Conservation (phyloP, 1,284 basidiomycete species). For the Inonotus obliquus region DNA sequence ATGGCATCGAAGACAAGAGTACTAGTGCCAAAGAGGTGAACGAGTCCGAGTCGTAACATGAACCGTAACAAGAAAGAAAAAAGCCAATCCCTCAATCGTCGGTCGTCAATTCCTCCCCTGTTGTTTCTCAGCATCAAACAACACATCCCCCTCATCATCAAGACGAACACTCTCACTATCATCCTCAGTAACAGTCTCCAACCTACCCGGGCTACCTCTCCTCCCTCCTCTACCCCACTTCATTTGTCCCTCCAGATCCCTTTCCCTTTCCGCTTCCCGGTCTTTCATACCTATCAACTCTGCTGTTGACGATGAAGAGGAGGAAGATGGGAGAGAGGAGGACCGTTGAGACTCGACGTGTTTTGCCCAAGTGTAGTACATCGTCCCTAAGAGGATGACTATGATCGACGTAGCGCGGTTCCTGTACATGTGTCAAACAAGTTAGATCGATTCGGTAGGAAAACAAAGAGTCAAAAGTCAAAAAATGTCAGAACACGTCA, state of each 20-base stretch:
- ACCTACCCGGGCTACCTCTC: no score
- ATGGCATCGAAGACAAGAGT: no score
- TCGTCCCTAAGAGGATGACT: conserved; percentile 57
- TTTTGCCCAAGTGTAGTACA: conserved; percentile 31
- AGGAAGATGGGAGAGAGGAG: background rate
- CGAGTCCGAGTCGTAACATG: no score
- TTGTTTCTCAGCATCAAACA: conserved; percentile 16
- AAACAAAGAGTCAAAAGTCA: background rate
- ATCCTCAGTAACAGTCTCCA: conserved; percentile 1
- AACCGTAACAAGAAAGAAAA: background rate
- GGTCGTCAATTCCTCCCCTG: background rate
- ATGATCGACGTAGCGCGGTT: conserved; percentile 57
- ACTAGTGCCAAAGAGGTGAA: no score
- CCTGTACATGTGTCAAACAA: conserved; percentile 30
- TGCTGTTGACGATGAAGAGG: background rate
- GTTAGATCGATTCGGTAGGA: background rate
- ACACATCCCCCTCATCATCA: conserved; percentile 4
- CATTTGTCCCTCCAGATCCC: background rate
- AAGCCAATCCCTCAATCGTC: background rate
- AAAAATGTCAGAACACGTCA: background rate
- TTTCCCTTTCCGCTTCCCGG: conserved; percentile 3
- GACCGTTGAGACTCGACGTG: conserved; percentile 14
- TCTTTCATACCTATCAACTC: conserved; percentile 6
- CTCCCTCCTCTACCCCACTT: background rate
- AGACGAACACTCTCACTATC: conserved; percentile 7